Conservation (phyloP, 306 rosid species). For the Acacia melanoxylon region DNA sequence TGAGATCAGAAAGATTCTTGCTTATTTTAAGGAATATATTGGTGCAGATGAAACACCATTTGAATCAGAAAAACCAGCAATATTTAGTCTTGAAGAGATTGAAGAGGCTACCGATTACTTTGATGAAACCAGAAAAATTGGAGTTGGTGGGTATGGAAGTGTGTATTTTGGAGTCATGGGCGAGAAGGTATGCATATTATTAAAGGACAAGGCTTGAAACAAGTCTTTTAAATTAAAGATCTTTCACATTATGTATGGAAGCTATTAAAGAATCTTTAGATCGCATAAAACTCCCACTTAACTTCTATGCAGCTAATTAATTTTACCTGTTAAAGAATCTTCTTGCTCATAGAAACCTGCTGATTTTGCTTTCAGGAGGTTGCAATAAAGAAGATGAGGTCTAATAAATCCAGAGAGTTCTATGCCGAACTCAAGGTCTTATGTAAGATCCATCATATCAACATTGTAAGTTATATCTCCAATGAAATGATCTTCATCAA, state of each 20-base stretch:
- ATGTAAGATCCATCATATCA: slow-evolving; percentile 71
- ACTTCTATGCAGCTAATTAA: neutral
- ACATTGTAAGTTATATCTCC: slow-evolving; percentile 49
- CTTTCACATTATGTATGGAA: too few species aligned
- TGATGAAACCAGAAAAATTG: slow-evolving; percentile 60
- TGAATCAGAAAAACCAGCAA: slow-evolving; percentile 64
- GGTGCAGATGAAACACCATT: slow-evolving; percentile 50
- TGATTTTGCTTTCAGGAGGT: slow-evolving; percentile 63
- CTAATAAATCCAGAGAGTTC: slow-evolving; percentile 78
- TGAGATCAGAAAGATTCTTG: neutral
- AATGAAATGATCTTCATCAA: neutral
- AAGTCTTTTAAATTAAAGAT: neutral
- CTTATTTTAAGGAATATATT: slow-evolving; percentile 21
- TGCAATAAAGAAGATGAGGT: slow-evolving; percentile 84
- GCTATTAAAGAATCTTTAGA: neutral
- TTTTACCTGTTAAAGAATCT: slow-evolving; percentile 28
- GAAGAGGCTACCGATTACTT: slow-evolving; percentile 69
- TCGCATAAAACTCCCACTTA: too few species aligned
- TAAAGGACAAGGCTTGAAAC: neutral
- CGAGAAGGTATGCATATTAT: slow-evolving; percentile 50
- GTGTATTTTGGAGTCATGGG: slow-evolving; percentile 72
- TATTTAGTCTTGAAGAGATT: slow-evolving; percentile 59
- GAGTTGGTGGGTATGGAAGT: slow-evolving; percentile 80
- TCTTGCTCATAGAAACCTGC: neutral
- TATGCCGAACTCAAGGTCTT: slow-evolving; percentile 78